phyloP scores from a whole-genome alignment of 768 basidiomycete genomes.

The Coprinopsis cinerea region DNA sequence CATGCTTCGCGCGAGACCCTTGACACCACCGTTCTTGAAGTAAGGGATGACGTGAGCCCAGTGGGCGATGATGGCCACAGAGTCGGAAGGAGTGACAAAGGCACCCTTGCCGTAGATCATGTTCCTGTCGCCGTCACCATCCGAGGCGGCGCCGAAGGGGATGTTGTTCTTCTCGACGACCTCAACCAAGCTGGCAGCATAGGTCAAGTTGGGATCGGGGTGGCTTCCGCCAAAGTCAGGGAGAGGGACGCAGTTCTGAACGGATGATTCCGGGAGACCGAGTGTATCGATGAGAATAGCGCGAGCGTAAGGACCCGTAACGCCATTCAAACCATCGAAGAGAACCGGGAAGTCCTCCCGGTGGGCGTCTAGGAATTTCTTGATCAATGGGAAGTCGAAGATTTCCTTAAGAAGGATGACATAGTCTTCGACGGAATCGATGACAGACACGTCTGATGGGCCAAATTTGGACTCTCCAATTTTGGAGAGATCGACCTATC shows the following conservation, averaged over 20 bases:
- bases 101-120: slow-evolving; percentile 99
- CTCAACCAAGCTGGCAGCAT: slow-evolving; percentile 91
- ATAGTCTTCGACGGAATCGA: slow-evolving; percentile 93
- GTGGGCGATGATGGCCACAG: slow-evolving; percentile 97
- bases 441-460: slow-evolving; percentile 79
- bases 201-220: slow-evolving; percentile 97
- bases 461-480: slow-evolving; percentile 77
- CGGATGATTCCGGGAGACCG: slow-evolving; percentile 68
- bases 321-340: slow-evolving; percentile 95
- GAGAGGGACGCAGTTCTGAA: slow-evolving; percentile 87
- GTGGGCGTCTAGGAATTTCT: slow-evolving; percentile 74
- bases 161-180: slow-evolving; percentile 83
- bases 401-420: slow-evolving; percentile 75
- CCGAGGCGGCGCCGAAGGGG: slow-evolving; percentile 91
- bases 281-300: slow-evolving; percentile 83
- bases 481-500: slow-evolving; percentile 77
- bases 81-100: slow-evolving; percentile 97
- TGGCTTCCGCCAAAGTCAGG: slow-evolving; percentile 98
- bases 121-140: slow-evolving; percentile 97
- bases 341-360: slow-evolving; percentile 71
- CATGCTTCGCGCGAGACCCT: slow-evolving; percentile 96
- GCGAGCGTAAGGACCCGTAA: slow-evolving; percentile 93
- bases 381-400: slow-evolving; percentile 93
- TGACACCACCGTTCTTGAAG: slow-evolving; percentile 87
- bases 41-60: slow-evolving; percentile 92